phyloP scores from a whole-genome alignment of 441 rosid species.

The Erodium trifolium region DNA sequence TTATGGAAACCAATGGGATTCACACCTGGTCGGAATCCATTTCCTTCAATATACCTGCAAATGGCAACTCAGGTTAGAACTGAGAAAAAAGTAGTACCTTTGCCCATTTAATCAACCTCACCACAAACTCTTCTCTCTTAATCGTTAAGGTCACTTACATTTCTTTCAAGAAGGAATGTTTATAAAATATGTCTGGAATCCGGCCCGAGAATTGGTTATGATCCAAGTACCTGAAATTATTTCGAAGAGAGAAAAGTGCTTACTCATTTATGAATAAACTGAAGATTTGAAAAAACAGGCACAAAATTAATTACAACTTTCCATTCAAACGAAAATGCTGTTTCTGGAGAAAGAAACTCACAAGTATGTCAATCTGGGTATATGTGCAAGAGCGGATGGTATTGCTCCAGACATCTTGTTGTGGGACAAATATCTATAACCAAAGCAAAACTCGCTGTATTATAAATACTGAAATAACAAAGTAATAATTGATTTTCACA shows the following conservation, averaged over 20 bases:
- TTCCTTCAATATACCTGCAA: constrained; percentile 66
- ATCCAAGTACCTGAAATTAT: constrained; percentile 58
- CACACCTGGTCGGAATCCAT: constrained; percentile 51
- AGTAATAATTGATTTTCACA: constrained; percentile 18
- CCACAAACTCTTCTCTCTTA: background rate
- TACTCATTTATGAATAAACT: background rate
- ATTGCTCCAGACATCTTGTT: constrained; percentile 80
- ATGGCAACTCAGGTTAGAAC: background rate
- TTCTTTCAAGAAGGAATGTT: constrained; percentile 61
- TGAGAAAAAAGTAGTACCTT: background rate
- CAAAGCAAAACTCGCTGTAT: background rate
- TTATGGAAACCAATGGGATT: constrained; percentile 58
- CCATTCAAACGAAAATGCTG: background rate
- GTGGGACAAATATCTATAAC: constrained; percentile 64
- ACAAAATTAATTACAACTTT: background rate
- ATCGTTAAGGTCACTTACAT: constrained; percentile 35
- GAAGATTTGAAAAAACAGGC: too few relatives aligned
- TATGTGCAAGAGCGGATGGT: constrained; percentile 67
- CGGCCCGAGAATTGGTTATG: constrained; percentile 71
- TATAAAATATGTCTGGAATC: constrained; percentile 55
- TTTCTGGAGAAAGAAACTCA: constrained; percentile 32
- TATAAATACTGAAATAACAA: background rate
- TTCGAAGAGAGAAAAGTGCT: too few relatives aligned
- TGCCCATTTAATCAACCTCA: too few relatives aligned
- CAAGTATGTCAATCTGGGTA: constrained; percentile 77